Base-by-base conservation (phyloP, 129 eudicot genomes). In the Rutidosis leptorrhynchoides region DNA sequence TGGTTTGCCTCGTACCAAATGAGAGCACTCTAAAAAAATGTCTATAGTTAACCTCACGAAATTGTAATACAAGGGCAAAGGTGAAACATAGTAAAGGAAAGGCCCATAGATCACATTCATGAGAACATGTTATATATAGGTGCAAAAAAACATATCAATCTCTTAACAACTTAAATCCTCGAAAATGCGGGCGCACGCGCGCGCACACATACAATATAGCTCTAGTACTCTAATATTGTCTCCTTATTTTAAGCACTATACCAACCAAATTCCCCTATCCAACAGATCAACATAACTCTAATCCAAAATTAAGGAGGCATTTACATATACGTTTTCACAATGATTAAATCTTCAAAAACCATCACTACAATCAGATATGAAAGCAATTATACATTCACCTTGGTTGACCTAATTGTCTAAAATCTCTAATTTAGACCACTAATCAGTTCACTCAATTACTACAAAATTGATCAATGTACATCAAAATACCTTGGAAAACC, bases 361-460 rank as follows among this genome's bases (percentile, higher is more conserved):
- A 48, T 16, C 37, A 24, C 33, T 33, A 58, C 48, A 58, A 37
- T 24, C 48, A 55, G 15, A 6, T n/a, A 49, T 49, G 0, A 19
- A 15, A 26, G 16, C 27, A 21, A 52, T 11, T 53, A 5, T 4
- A 49, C 71, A 29, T 46, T 28, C 71, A 53, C 28, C 48, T 32
- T 2, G 33, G 17, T 19, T 25, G 6, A 6, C 24, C 12, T 12
- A 58, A 14, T 57, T 3, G 16, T 57, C 33, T 14, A 10, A 55
- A 55, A 29, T 27, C 24, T 15, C 12, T 51, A n/a, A 3, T 2
- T 19, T 49, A 1, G 21, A 49, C 23, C 4, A 14, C 19, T 22
- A 40, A 40, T 37, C 69, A 45, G 30, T 58, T 43, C n/a, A 62
- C 25, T 37, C 68, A 46, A 60, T 28, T 35, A 26, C 56, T n/a